These are phyloP conservation scores for Boletus subparvulus DNA, from an alignment of 768 basidiomycete species.

Conservation along the genomic window DNA sequence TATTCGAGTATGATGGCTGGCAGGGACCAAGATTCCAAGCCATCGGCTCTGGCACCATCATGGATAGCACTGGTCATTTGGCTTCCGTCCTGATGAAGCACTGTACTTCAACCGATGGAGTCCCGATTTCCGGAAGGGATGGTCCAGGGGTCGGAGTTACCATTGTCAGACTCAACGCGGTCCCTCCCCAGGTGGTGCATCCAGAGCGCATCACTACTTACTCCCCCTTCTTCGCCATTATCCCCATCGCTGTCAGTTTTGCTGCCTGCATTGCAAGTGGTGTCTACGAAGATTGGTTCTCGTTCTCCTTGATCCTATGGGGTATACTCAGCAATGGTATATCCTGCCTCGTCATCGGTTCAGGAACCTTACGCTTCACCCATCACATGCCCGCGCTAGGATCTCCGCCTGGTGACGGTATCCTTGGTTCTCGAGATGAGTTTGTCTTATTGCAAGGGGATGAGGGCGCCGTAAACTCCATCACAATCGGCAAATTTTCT, in stretches of 20 bases:
- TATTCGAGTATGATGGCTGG: conserved; percentile 5
- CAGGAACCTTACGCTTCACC: conserved; percentile 14
- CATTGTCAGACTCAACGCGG: background rate
- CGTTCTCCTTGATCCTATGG: conserved; percentile 27
- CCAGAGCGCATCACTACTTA: background rate
- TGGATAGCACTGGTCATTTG: conserved; percentile 8
- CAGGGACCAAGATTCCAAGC: conserved; percentile 3
- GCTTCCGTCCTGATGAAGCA: conserved; percentile 4
- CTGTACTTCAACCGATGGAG: background rate
- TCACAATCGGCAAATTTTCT: conserved; percentile 24
- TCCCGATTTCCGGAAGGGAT: background rate
- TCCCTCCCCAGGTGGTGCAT: background rate
- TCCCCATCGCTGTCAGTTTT: conserved; percentile 22
- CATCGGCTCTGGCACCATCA: conserved; percentile 1
- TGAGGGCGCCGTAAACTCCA: conserved; percentile 21
- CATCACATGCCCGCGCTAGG: conserved; percentile 15
- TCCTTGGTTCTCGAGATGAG: conserved; percentile 14
- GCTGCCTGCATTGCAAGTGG: conserved; percentile 18
- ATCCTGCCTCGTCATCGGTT: conserved; percentile 25
- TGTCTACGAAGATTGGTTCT: conserved; percentile 25
- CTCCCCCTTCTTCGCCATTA: conserved; percentile 6
- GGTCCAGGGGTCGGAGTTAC: background rate
- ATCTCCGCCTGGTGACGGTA: conserved; percentile 26
- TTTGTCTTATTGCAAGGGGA: conserved; percentile 3
- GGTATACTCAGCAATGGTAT: conserved; percentile 31